Base-by-base conservation (phyloP, 176 grass and related monocot genomes). In the Tuctoria greenei region DNA sequence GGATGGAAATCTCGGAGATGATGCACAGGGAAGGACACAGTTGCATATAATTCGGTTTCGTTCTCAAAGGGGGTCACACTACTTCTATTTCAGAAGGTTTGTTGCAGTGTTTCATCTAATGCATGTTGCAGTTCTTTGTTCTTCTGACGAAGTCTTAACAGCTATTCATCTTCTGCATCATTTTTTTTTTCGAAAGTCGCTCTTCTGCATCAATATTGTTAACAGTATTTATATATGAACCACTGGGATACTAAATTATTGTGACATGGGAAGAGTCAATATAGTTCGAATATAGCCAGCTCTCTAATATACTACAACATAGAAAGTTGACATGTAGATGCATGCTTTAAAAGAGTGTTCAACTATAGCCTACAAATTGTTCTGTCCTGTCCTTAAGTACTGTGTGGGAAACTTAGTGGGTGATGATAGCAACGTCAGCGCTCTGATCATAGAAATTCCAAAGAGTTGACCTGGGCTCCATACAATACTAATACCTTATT, bases 391-490 rank as follows among this genome's bases (percentile, higher is more conserved):
- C 61, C 74, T 64, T 37, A 51, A 43, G 58, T 59, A 56, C 72
- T 42, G 16, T 42, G 16, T 76, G 60, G 23, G 38, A 64, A 65
- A 87, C 60, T 83, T 83, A 78, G 75, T 80, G 76, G 81, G 64
- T 75, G 81, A 69, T 75, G 76, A 35, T 76, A 84, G 74, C 72
- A 69, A 84, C 84, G 58, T 87, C 65, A 84, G 54, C 78, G 54
- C 69, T 63, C 64, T 71, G 71, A 79, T 40, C 61, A 77, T 61
- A 84, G 31, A 90, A 90, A 93, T 85, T 87, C 77, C 77, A 87
- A 89, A 61, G 80, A 69, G 84, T 90, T 93, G 87, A 93, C 87
- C 73, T 71, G 65, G 74, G 84, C 81, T 85, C 77, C 84, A 67
- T 81, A 75, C 61, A 74, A 71, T 72, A 85, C 71, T 81, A 82